Evolutionary conservation across 148 eudicot genomes (phyloP).

Genomic region (Diospyros kaki): DNA sequence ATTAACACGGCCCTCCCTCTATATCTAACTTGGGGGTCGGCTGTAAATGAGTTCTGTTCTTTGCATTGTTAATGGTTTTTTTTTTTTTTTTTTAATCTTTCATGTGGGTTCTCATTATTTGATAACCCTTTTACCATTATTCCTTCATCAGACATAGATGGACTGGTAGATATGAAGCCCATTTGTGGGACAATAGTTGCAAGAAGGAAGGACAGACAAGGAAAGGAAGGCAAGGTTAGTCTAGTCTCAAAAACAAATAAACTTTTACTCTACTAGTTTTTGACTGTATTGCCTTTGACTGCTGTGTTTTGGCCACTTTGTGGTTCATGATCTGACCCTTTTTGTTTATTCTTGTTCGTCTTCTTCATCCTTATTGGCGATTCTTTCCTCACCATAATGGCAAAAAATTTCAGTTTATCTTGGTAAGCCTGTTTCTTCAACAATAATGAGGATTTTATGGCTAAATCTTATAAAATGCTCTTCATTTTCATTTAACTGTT

Average conservation of each 20-base stretch:
- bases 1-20: too few relatives aligned
- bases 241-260: not conserved
- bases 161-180: conserved; percentile 78
- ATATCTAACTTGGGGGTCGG: too few relatives aligned
- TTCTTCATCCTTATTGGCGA: conserved; percentile 26
- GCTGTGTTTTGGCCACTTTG: conserved; percentile 13
- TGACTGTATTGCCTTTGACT: conserved; percentile 20
- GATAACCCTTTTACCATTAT: not conserved
- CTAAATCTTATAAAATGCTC: not conserved
- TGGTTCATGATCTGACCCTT: conserved; percentile 22
- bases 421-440: conserved; percentile 45
- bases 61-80: not conserved
- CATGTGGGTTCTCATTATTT: not conserved
- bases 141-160: conserved; percentile 71
- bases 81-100: not conserved
- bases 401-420: conserved; percentile 62
- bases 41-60: too few relatives aligned
- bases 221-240: conserved; percentile 96
- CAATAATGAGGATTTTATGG: not conserved
- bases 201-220: conserved; percentile 95
- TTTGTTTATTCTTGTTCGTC: conserved; percentile 30
- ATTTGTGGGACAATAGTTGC: conserved; percentile 77
- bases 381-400: conserved; percentile 31
- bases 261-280: not conserved
- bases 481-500: not conserved